These are phyloP conservation scores for Hemileccinum impolitum DNA, from an alignment of 768 basidiomycete genomes.

Conservation along the genomic window DNA sequence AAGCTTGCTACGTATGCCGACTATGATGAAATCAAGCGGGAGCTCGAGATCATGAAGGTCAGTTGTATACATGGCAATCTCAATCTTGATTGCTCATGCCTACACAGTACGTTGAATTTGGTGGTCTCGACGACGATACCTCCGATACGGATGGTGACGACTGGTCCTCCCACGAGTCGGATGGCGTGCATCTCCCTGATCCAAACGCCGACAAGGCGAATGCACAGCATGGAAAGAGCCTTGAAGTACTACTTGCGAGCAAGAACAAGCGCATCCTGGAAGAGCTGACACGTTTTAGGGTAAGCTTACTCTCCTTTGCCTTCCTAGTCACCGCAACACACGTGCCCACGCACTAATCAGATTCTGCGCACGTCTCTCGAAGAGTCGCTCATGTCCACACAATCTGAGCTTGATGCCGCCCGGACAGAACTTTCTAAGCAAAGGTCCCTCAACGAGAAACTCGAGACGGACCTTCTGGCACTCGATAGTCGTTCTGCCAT, in stretches of 20 bases:
- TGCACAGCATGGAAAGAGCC: conserved; percentile 69
- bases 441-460: conserved; percentile 76
- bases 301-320: conserved; percentile 28
- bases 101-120: conserved; percentile 89
- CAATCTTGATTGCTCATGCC: neutral
- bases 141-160: conserved; percentile 58
- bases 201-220: conserved; percentile 88
- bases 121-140: conserved; percentile 66
- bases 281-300: conserved; percentile 88
- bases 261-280: conserved; percentile 94
- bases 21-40: conserved; percentile 97
- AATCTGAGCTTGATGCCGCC: conserved; percentile 55
- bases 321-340: neutral
- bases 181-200: conserved; percentile 71
- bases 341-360: conserved; percentile 35
- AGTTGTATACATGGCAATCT: conserved; percentile 3
- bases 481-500: conserved; percentile 52
- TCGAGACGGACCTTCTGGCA: conserved; percentile 87
- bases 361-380: conserved; percentile 84
- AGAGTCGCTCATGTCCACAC: conserved; percentile 53
- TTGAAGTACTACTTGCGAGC: conserved; percentile 85
- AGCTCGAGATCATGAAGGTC: conserved; percentile 98
- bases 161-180: conserved; percentile 38
- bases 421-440: conserved; percentile 74
- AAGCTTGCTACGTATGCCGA: conserved; percentile 74